Conservation (phyloP, 2,329 filamentous ascomycete genomes). For the Sporothrix pseudoabietina region DNA sequence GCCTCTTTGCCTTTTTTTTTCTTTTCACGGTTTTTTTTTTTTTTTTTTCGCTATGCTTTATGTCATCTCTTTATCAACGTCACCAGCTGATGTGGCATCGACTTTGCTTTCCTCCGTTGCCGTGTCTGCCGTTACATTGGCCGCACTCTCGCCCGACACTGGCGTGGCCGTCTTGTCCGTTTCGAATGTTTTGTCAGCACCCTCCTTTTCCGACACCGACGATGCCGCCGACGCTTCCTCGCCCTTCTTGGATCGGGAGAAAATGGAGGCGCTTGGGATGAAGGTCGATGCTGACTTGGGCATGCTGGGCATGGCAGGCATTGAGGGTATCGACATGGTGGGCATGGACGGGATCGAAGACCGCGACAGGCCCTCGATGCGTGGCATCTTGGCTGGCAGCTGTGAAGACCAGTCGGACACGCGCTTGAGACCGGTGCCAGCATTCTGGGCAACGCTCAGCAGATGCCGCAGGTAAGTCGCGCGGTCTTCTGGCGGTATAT, state of each 20-base stretch:
- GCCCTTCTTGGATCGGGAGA: slow-evolving; percentile 11
- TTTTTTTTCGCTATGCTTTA: background rate
- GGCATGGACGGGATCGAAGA: slow-evolving; percentile 40
- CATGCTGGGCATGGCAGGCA: slow-evolving; percentile 31
- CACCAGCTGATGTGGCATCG: background rate
- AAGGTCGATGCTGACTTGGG: slow-evolving; percentile 21
- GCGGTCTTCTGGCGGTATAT: slow-evolving; percentile 37
- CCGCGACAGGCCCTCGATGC: slow-evolving; percentile 41
- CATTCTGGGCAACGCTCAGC: slow-evolving; percentile 52
- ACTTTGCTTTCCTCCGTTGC: too few relatives aligned
- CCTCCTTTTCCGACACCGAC: slow-evolving; percentile 11
- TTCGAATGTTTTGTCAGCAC: background rate
- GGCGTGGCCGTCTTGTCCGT: background rate
- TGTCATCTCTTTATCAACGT: background rate
- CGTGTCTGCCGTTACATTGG: background rate
- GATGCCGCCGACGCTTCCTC: slow-evolving; percentile 7
- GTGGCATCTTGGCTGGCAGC: slow-evolving; percentile 49
- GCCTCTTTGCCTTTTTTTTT: background rate
- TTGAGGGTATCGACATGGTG: slow-evolving; percentile 35
- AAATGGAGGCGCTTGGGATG: slow-evolving; percentile 7
- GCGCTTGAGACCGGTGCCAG: slow-evolving; percentile 48
- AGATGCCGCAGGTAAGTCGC: slow-evolving; percentile 54
- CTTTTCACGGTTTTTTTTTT: too few relatives aligned
- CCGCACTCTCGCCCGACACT: slow-evolving; percentile 3
- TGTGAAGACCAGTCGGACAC: slow-evolving; percentile 42